Evolutionary conservation across 2,329 filamentous ascomycete genomes (phyloP).

Genomic region (Colletotrichum tamarilloi): DNA sequence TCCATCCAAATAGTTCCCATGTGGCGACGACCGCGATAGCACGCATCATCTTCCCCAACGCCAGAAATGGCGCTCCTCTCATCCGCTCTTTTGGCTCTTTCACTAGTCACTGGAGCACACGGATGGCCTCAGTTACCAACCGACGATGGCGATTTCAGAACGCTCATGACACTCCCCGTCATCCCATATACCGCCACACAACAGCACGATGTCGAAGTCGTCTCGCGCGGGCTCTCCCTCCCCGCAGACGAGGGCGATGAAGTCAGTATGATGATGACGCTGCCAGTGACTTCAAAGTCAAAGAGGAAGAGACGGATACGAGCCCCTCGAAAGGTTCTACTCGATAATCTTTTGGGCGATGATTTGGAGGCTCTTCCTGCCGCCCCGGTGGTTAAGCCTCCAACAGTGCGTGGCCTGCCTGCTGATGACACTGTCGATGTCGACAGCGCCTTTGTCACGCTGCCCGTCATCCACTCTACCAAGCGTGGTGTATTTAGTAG

Average conservation of each 20-base stretch:
- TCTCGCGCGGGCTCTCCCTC: slow-evolving; percentile 20
- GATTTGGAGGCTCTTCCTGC: slow-evolving; percentile 11
- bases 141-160: slow-evolving; percentile 24
- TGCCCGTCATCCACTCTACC: slow-evolving; percentile 45
- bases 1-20: slow-evolving; percentile 23
- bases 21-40: slow-evolving; percentile 35
- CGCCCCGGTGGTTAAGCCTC: neutral
- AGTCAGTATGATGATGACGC: slow-evolving; percentile 22
- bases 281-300: slow-evolving; percentile 18
- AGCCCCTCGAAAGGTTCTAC: slow-evolving; percentile 10
- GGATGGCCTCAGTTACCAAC: slow-evolving; percentile 37
- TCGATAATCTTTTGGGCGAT: slow-evolving; percentile 14
- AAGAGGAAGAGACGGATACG: slow-evolving; percentile 14
- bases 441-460: slow-evolving; percentile 39
- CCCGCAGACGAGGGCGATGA: slow-evolving; percentile 21
- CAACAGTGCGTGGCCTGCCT: slow-evolving; percentile 20
- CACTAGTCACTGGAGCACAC: slow-evolving; percentile 16
- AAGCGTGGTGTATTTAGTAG: slow-evolving; percentile 50
- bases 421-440: slow-evolving; percentile 27
- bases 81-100: slow-evolving; percentile 33
- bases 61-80: slow-evolving; percentile 28
- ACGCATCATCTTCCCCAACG: slow-evolving; percentile 17
- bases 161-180: slow-evolving; percentile 27
- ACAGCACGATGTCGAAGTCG: neutral
- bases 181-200: slow-evolving; percentile 30